Evolutionary conservation across 768 basidiomycete genomes (phyloP), one percentile per base, ranked within the genome.

Genomic region (Lactarius vividus): DNA sequence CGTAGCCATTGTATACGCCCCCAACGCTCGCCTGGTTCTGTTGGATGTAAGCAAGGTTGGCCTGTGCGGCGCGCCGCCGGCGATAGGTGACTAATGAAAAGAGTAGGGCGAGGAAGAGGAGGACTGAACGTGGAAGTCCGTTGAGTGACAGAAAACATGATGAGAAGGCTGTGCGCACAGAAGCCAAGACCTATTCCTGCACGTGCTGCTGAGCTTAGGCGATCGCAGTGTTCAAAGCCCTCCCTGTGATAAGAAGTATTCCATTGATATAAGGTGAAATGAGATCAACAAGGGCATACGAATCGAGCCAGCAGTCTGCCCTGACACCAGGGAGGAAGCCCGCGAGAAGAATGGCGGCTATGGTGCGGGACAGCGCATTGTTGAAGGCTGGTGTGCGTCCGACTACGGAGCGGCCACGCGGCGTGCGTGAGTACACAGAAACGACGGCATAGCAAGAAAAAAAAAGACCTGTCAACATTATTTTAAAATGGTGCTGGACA

Each of bases 181-280:
- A 67, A 23, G 23, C 49, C 61, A 0, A 63, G 1, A 2, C 61
- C 57, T 1, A 67, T 63, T 10, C 33, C 33, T 1, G n/a, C 31
- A 23, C 66, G 61, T n/a, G 66, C 61, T 20, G 20, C 20, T 9
- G 26, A 0, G n/a, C 66, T 67, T 1, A 67, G 33, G 18, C 42
- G 40, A 11, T 65, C 18, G 18, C 64, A 62, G 26, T 9, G 20
- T 4, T 57, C 49, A 0, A 2, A 0, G 18, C 46, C 53, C 1
- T 4, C 1, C 1, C 57, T 56, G 29, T 9, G 26, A 31, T 1
- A 4, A 5, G 13, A 23, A 7, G 23, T 31, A 9, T 16, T 16
- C 37, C 13, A 9, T 55, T 20, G 20, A 16, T 57, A 55, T 4
- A 9, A 29, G 9, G 18, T 9, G 15, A 7, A 8, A 35, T n/a